Conservation (phyloP, 2,329 filamentous ascomycete species). For the Bimuria novae-zelandiae region DNA sequence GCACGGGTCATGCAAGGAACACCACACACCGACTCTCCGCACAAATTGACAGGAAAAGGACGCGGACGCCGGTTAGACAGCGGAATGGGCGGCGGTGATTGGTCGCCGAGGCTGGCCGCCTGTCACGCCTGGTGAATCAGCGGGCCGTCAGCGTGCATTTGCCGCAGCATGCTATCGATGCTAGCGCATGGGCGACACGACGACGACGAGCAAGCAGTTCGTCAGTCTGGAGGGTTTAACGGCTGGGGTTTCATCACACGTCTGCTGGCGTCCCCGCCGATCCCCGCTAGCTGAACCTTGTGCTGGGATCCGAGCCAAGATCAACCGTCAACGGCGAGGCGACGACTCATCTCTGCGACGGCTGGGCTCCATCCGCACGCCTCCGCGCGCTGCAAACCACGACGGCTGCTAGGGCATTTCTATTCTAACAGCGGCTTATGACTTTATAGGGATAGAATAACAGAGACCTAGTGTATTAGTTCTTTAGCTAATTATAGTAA, state of each 20-base stretch:
- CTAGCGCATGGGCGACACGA: slow-evolving; percentile 2
- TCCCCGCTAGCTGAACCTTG: slow-evolving; percentile 23
- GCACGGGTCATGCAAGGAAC: slow-evolving; percentile 41
- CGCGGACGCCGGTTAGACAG: not conserved
- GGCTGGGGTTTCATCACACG: slow-evolving; percentile 15
- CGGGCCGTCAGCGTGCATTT: slow-evolving; percentile 34
- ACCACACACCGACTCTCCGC: slow-evolving; percentile 20
- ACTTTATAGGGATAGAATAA: slow-evolving; percentile 32
- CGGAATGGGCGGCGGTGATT: slow-evolving; percentile 26
- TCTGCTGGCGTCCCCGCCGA: slow-evolving; percentile 16
- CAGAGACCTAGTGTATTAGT: too few relatives aligned
- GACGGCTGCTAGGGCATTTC: slow-evolving; percentile 1
- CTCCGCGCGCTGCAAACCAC: slow-evolving; percentile 25
- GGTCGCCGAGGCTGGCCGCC: slow-evolving; percentile 21
- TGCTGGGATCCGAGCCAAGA: slow-evolving; percentile 16
- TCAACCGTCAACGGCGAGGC: slow-evolving; percentile 19
- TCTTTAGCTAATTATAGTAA: too few relatives aligned
- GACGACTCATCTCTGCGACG: slow-evolving; percentile 12
- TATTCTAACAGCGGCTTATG: slow-evolving; percentile 2
- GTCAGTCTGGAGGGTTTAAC: slow-evolving; percentile 6
- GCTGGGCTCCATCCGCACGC: slow-evolving; percentile 35
- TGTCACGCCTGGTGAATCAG: slow-evolving; percentile 27
- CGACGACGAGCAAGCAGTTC: slow-evolving; percentile 15
- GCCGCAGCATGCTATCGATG: slow-evolving; percentile 9
- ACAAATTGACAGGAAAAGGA: slow-evolving; percentile 5